Percentiles rank a stretch among this genome's conserved stretches.
Evolutionary conservation across 441 rosid species (phyloP).

Genomic region (Flueggea neowawraea): DNA sequence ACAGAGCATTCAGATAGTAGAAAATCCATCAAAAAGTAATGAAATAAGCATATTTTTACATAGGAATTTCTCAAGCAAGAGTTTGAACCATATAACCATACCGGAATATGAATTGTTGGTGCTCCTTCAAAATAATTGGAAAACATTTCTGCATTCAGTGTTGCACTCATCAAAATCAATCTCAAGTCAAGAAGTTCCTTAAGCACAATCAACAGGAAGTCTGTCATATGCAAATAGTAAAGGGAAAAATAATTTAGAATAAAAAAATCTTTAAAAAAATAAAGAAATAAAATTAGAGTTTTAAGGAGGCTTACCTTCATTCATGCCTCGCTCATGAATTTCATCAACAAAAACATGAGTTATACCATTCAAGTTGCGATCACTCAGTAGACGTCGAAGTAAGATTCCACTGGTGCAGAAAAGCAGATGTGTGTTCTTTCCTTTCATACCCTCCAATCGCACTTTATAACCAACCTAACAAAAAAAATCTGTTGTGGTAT

Average conservation of each 20-base stretch:
- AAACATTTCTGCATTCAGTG: conserved; percentile 94
- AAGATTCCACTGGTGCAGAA: conserved; percentile 98
- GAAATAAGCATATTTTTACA: no score
- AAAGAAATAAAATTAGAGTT: conserved; percentile 5
- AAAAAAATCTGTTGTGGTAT: conserved; percentile 53
- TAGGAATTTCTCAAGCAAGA: not conserved
- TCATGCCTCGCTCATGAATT: conserved; percentile 99
- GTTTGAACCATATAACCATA: conserved; percentile 25
- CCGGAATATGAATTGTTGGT: conserved; percentile 92
- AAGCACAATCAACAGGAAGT: conserved; percentile 88
- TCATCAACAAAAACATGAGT: conserved; percentile 99
- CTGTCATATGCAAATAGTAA: conserved; percentile 33
- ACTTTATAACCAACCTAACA: conserved; percentile 99
- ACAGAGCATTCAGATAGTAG: no score
- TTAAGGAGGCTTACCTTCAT: conserved; percentile 66
- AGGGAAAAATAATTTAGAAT: conserved; percentile 7
- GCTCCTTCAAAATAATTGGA: conserved; percentile 88
- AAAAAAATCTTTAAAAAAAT: not conserved
- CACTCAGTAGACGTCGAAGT: conserved; percentile 85
- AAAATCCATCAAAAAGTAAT: no score
- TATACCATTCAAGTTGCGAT: conserved; percentile 83
- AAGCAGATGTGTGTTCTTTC: conserved; percentile 93
- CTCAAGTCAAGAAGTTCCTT: conserved; percentile 99
- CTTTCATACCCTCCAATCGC: conserved; percentile 96
- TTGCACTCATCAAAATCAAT: conserved; percentile 97